These are phyloP conservation scores for Nigrograna mackinnonii DNA, from an alignment of 2,329 filamentous ascomycete species.

Conservation along the genomic window DNA sequence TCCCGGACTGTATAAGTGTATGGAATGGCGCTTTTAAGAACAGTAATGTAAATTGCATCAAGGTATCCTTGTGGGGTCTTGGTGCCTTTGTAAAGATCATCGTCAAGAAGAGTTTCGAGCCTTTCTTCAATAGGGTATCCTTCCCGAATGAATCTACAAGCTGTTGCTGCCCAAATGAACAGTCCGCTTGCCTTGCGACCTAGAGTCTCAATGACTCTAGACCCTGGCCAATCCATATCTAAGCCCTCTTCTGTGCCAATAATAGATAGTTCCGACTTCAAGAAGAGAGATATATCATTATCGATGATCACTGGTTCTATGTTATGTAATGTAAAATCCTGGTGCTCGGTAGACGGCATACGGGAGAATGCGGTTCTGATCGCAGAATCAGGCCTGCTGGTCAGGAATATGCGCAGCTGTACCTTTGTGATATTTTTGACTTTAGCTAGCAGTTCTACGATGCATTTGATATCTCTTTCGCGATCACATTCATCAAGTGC, in stretches of 20 bases:
- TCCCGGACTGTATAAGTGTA: neutral
- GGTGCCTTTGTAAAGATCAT: neutral
- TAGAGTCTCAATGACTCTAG: slow-evolving; percentile 19
- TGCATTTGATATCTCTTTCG: slow-evolving; percentile 2
- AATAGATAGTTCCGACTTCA: slow-evolving; percentile 4
- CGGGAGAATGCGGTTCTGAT: slow-evolving; percentile 15
- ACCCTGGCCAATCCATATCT: slow-evolving; percentile 13
- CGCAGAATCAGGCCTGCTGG: slow-evolving; percentile 18
- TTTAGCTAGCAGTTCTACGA: slow-evolving; percentile 5
- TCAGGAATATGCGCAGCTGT: slow-evolving; percentile 18
- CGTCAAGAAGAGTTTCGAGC: slow-evolving; percentile 8
- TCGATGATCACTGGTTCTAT: slow-evolving; percentile 14
- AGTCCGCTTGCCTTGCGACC: slow-evolving; percentile 30
- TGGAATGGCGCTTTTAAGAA: neutral
- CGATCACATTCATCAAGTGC: slow-evolving; percentile 31
- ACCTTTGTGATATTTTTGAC: neutral
- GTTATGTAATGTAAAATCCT: slow-evolving; percentile 16
- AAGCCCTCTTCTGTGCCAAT: slow-evolving; percentile 4
- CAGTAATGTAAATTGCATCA: neutral
- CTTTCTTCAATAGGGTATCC: slow-evolving; percentile 3
- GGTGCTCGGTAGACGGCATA: slow-evolving; percentile 5
- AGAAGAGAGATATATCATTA: slow-evolving; percentile 16
- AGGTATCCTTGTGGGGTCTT: neutral
- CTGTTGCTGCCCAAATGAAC: slow-evolving; percentile 40
- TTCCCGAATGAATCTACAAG: slow-evolving; percentile 22